Percentiles rank a stretch among this genome's conserved stretches.
Evolutionary conservation across 352 stramenopile genomes (phyloP).

Genomic region (Phytophthora sp.): DNA sequence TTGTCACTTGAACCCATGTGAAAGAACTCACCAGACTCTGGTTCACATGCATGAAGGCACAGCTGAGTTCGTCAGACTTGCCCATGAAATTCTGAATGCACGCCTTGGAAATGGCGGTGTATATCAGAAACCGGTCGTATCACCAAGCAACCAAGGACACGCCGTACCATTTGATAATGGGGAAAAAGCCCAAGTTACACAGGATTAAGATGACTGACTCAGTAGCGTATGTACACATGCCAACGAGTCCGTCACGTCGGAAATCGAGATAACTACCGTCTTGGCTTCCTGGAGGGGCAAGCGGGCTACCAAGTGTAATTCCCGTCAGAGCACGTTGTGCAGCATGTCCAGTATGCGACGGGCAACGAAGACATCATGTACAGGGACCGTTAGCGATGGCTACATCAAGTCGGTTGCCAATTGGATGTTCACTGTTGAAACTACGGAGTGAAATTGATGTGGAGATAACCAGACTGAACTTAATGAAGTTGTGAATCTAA

Average conservation of each 20-base stretch:
- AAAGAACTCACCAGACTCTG: no score
- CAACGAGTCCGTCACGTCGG: neutral
- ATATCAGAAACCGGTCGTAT: neutral
- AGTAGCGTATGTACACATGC: conserved; percentile 4
- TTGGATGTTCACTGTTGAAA: neutral
- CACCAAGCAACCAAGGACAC: neutral
- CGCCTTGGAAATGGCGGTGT: neutral
- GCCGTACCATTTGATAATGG: neutral
- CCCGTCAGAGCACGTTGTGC: no score
- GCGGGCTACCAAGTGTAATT: conserved; percentile 5
- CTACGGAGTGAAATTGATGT: no score
- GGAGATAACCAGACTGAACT: no score
- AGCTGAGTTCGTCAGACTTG: no score
- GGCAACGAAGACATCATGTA: conserved; percentile 7
- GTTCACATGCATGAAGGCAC: no score
- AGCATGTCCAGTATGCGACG: no score
- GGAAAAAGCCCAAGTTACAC: neutral
- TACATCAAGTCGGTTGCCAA: neutral
- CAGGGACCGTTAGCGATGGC: neutral
- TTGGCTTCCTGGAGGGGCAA: conserved; percentile 3
- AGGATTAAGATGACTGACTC: neutral
- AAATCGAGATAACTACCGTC: neutral
- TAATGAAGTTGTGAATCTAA: no score
- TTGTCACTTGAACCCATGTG: no score
- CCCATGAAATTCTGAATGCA: no score